Evolutionary conservation across 2,329 filamentous ascomycete species (phyloP).

Genomic region (Talaromyces sp.): DNA sequence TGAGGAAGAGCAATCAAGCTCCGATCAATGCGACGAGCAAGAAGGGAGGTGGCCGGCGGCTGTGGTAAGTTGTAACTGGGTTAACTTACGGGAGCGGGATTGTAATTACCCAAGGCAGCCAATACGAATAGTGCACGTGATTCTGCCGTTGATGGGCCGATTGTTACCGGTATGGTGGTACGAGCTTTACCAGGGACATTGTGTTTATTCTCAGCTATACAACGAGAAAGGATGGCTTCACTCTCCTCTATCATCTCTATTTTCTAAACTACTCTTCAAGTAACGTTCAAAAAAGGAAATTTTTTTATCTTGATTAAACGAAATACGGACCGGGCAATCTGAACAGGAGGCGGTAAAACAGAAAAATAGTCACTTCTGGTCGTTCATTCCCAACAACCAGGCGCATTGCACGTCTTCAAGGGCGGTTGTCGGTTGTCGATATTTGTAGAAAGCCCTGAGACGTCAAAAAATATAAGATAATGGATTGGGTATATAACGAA

Average conservation of each 20-base stretch:
- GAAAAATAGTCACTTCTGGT: neutral
- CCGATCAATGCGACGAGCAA: slow-evolving; percentile 8
- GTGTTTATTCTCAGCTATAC: neutral
- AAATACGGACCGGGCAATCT: neutral
- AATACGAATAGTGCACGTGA: neutral
- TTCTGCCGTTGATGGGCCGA: neutral
- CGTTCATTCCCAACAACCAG: neutral
- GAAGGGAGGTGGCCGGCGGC: neutral
- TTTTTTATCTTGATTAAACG: slow-evolving; percentile 1
- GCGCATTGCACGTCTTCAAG: neutral
- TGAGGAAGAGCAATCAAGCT: slow-evolving; percentile 7
- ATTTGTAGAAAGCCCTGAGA: neutral
- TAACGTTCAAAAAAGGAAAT: neutral
- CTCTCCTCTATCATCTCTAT: neutral
- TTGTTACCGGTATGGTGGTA: neutral
- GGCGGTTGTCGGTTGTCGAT: neutral
- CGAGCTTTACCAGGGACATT: neutral
- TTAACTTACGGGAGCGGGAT: neutral
- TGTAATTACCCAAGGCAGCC: neutral
- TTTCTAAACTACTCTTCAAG: neutral
- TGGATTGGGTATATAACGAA: slow-evolving; percentile 14
- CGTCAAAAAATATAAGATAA: slow-evolving; percentile 9
- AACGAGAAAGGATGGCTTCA: neutral
- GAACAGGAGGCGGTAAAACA: slow-evolving; percentile 2
- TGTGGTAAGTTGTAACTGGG: neutral